Percentiles rank a stretch among this genome's conserved stretches.
phyloP scores from a whole-genome alignment of 1,139 yeast species.

The Blastobotrys indianensis region DNA sequence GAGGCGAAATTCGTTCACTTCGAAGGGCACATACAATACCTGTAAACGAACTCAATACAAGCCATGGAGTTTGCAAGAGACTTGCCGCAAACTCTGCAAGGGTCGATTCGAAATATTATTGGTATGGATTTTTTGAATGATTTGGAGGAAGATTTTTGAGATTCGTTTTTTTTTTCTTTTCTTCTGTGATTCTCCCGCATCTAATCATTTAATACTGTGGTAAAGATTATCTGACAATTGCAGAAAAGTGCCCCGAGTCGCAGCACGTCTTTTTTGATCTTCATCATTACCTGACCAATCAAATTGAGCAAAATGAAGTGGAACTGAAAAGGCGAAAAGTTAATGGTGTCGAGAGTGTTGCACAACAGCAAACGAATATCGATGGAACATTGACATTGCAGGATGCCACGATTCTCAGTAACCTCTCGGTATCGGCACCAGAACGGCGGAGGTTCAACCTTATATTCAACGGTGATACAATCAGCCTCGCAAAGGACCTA shows the following conservation, averaged over 20 bases:
- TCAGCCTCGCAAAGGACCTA: constrained; percentile 13
- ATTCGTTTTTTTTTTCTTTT: no score
- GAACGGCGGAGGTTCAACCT: constrained; percentile 28
- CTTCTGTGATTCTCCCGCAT: no score
- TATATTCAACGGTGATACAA: constrained; percentile 16
- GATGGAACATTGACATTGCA: background rate
- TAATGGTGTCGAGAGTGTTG: background rate
- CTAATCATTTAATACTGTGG: no score
- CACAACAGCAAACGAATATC: background rate
- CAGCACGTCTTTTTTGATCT: constrained; percentile 2
- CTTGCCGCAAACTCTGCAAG: no score
- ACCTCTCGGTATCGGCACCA: constrained; percentile 27
- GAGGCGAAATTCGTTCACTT: no score
- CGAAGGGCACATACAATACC: no score
- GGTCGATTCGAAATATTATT: no score
- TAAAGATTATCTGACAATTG: no score
- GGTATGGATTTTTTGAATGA: no score
- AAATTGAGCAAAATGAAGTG: background rate
- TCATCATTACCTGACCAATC: background rate
- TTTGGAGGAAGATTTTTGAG: no score
- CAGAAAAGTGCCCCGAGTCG: constrained; percentile 4
- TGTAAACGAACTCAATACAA: no score
- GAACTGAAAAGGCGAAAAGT: background rate
- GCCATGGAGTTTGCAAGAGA: no score
- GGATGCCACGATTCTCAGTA: constrained; percentile 12